phyloP scores from a whole-genome alignment of 345 rosid genomes.

The Gossypium arboreum region DNA sequence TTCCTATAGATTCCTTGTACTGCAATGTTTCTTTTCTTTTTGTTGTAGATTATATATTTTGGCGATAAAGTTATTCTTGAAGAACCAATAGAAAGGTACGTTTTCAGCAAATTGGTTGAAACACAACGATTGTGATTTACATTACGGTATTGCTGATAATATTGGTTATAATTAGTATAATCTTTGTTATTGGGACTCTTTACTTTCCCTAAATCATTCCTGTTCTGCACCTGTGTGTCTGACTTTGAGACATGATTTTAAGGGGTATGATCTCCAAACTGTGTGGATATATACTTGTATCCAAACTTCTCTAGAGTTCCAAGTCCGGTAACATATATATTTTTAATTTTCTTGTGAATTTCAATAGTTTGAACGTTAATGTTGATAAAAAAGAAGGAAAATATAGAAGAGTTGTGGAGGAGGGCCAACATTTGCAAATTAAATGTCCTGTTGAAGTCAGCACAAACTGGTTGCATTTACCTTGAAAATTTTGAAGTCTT shows the following conservation, averaged over 20 bases:
- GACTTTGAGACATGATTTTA: background rate
- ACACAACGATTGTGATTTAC: background rate
- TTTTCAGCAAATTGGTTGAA: slow-evolving; percentile 17
- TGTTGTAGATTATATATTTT: slow-evolving; percentile 63
- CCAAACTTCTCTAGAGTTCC: background rate
- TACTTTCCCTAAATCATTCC: background rate
- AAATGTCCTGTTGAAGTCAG: background rate
- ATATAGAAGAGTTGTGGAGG: background rate
- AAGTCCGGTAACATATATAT: background rate
- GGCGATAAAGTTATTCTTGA: slow-evolving; percentile 83
- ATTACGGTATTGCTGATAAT: background rate
- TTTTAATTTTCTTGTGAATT: background rate
- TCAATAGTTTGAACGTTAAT: background rate
- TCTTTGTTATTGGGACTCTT: background rate
- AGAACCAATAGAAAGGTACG: slow-evolving; percentile 83
- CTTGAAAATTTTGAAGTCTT: background rate
- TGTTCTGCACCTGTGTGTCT: background rate
- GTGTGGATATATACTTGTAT: background rate
- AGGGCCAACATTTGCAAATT: background rate
- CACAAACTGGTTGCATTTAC: background rate
- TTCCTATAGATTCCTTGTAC: slow-evolving; percentile 10
- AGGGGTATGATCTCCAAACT: background rate
- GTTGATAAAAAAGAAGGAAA: background rate
- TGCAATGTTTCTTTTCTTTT: background rate
- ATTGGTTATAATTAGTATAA: slow-evolving; percentile 8